Evolutionary conservation across 1,284 basidiomycete genomes (phyloP), one percentile per base, ranked within the genome.

Genomic region (Pyrrhoderma lamaoense): DNA sequence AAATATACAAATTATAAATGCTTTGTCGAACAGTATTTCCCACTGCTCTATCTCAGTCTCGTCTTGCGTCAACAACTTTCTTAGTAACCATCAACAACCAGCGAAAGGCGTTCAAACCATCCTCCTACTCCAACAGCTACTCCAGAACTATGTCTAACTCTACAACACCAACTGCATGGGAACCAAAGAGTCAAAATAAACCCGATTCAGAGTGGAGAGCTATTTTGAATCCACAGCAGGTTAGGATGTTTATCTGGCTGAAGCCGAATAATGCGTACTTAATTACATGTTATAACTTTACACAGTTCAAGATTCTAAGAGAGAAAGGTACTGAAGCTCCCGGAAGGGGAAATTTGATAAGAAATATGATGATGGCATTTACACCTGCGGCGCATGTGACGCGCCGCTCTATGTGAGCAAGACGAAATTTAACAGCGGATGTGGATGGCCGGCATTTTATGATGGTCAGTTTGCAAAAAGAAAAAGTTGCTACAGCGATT

Each of bases 401-500:
- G 77, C 83, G 4, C 78, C 85, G 0, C 66, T 95, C 42, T 94
- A 94, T 74, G 88, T 84, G 70, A 90, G 89, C 60, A 76, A 75
- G 27, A 93, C 90, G 57, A 97, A 97, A 70, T 97, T 96, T 69
- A 78, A 89, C 61, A 92, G 88, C 52, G 91, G 92, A 8, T 97
- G 93, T 62, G 93, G 93, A 27, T 97, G 93, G 93, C 93, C 93
- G n/a, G 93, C 93, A 0, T 97, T 94, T 75, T 97, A 88, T 64
- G 93, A 95, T 63, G 85, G 86, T 86, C 52, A 47, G 66, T 59
- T 18, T 54, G n/a, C n/a, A 31, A 31, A 5, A 5, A 31, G 27
- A 31, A 31, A 11, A 5, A 5, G 27, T 31, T 31, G 27, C 11
- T 31, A 31, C 11, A n/a, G n/a, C n/a, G n/a, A 11, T 31, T 31